Base-by-base conservation (phyloP, 768 basidiomycete species). In the Pulveroboletus frians region DNA sequence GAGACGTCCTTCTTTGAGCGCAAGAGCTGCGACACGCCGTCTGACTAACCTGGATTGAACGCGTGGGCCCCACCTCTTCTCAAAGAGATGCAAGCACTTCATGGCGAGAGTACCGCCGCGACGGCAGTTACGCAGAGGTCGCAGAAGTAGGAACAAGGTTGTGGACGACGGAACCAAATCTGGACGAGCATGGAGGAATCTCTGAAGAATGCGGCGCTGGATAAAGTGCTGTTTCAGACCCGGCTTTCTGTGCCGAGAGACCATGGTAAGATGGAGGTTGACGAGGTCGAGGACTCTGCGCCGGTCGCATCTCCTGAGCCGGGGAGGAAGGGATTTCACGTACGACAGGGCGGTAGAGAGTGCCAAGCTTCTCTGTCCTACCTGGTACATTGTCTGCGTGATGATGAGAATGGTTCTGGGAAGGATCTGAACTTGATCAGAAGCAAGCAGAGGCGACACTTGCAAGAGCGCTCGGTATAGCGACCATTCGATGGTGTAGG, bases 1-100 rank as follows among this genome's bases (percentile, higher is more conserved):
- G 52, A 71, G 64, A 39, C 82, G 76, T 14, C 83, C 78, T 68
- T 88, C 79, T 63, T 83, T 85, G 47, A 84, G 58, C 27, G 84
- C 85, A 40, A 85, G 69, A 36, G 64, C 67, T 5, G 75, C 75
- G 45, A 88, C 64, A 36, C 83, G 78, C 49, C 81, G 76, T 58
- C 77, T 74, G 18, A 88, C 84, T 18, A 72, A 69, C 44, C 73
- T 70, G 66, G 85, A 80, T 55, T 77, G 77, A 5, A 84, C 68
- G 21, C 62, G 63, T 17, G 65, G 47, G 3, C 86, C 85, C 82
- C 82, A 88, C 55, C 71, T 69, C 45, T 61, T 60, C 55, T 70
- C 70, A 62, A 83, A 87, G 38, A 62, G 57, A 37, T 55, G 55
- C 21, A 81, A 58, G 27, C 76, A 63, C 31, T 69, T 69, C 56